These are phyloP conservation scores for Cicer bijugum DNA, from an alignment of 306 rosid species.

Conservation along the genomic window DNA sequence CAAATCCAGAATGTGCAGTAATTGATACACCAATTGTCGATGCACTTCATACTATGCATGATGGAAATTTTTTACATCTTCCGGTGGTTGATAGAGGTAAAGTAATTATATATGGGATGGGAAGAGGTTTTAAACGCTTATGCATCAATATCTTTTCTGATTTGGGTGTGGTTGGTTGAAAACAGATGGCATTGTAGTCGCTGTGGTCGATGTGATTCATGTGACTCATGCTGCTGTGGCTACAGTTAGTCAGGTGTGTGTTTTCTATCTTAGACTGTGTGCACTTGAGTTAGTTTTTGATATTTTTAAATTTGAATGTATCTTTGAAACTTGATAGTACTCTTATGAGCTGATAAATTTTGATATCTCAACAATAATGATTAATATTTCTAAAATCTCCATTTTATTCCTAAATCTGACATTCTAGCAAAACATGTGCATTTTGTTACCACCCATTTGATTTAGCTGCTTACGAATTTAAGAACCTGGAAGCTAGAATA, in stretches of 20 bases:
- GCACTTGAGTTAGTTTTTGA: conserved; percentile 25
- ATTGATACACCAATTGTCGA: conserved; percentile 93
- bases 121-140: conserved; percentile 2
- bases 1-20: conserved; percentile 87
- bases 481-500: neutral
- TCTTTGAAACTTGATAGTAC: neutral
- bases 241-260: conserved; percentile 68
- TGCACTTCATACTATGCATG: conserved; percentile 97
- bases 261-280: conserved; percentile 42
- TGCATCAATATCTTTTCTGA: conserved; percentile 44
- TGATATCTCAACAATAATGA: conserved; percentile 8
- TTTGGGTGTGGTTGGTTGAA: conserved; percentile 43
- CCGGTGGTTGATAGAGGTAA: conserved; percentile 94
- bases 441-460: neutral
- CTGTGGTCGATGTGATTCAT: conserved; percentile 90
- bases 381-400: conserved; percentile 29
- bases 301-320: conserved; percentile 13
- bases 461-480: neutral
- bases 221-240: conserved; percentile 99
- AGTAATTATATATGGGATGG: conserved; percentile 27
- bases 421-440: neutral
- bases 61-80: conserved; percentile 94
- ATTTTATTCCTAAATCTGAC: conserved; percentile 34
- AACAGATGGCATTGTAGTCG: conserved; percentile 81
- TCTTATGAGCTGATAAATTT: neutral